Evolutionary conservation across 2,329 filamentous ascomycete genomes (phyloP).

Genomic region (Blumeriella jaapii): DNA sequence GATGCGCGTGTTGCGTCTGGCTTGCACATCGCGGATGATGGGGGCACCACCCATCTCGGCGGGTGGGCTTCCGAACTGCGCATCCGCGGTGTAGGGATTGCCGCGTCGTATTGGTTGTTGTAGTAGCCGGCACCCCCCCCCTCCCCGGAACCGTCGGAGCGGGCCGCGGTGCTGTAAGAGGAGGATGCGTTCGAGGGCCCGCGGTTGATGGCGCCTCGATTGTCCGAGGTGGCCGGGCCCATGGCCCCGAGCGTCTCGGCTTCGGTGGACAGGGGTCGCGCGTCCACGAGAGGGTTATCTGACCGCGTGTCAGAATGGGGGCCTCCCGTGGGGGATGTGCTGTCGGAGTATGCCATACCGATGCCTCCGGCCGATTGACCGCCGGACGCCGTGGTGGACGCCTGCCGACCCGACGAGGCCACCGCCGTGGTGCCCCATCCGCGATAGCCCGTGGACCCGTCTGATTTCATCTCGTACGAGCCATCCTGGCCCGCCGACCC

Average conservation of each 20-base stretch:
- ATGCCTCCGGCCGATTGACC: slow-evolving; percentile 42
- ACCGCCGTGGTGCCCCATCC: slow-evolving; percentile 78
- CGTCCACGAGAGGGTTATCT: slow-evolving; percentile 50
- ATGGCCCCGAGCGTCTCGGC: slow-evolving; percentile 76
- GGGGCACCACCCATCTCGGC: slow-evolving; percentile 49
- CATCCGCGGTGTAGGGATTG: slow-evolving; percentile 43
- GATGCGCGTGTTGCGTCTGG: slow-evolving; percentile 86
- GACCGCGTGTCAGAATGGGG: slow-evolving; percentile 58
- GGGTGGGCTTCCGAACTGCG: slow-evolving; percentile 26
- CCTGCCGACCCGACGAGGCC: slow-evolving; percentile 64
- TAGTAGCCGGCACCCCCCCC: slow-evolving; percentile 34
- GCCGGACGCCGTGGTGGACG: slow-evolving; percentile 80
- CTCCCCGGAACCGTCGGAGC: slow-evolving; percentile 57
- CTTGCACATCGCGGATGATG: slow-evolving; percentile 85
- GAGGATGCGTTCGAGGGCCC: slow-evolving; percentile 94
- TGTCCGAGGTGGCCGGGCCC: slow-evolving; percentile 57
- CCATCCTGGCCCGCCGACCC: slow-evolving; percentile 36
- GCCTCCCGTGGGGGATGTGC: slow-evolving; percentile 54
- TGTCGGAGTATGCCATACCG: slow-evolving; percentile 61
- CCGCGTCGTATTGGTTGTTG: slow-evolving; percentile 47
- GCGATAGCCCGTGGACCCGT: slow-evolving; percentile 68
- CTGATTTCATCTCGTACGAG: slow-evolving; percentile 66
- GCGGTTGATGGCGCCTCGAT: slow-evolving; percentile 65
- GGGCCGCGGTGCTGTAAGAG: slow-evolving; percentile 74
- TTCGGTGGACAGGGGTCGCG: slow-evolving; percentile 44